These are phyloP conservation scores for Quercus lobata DNA, from an alignment of 331 rosid species.

Conservation along the genomic window DNA sequence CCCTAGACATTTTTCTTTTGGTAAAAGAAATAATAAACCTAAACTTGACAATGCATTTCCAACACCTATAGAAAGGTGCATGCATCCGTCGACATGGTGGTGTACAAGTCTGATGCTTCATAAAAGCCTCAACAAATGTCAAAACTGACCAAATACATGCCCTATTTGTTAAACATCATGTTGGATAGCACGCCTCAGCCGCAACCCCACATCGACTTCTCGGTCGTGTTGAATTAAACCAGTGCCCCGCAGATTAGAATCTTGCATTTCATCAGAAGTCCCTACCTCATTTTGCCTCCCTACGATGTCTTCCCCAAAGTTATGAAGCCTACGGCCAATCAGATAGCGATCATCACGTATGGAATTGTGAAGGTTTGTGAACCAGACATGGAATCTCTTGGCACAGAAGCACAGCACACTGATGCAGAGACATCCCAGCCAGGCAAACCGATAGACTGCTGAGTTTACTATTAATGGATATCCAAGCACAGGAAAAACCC, in stretches of 20 bases:
- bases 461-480: slow-evolving; percentile 93
- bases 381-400: slow-evolving; percentile 96
- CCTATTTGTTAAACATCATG: slow-evolving; percentile 3
- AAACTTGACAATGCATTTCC: neutral
- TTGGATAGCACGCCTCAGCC: slow-evolving; percentile 31
- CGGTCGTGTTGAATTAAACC: slow-evolving; percentile 14
- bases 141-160: neutral
- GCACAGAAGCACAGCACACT: slow-evolving; percentile 88
- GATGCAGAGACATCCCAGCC: slow-evolving; percentile 91
- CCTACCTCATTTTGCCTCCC: slow-evolving; percentile 25
- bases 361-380: slow-evolving; percentile 96
- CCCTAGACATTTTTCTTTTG: neutral
- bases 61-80: neutral
- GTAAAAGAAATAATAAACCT: neutral
- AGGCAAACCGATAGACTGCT: slow-evolving; percentile 96
- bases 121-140: slow-evolving; percentile 10
- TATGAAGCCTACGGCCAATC: slow-evolving; percentile 89
- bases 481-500: slow-evolving; percentile 88
- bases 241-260: neutral
- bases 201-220: slow-evolving; percentile 42
- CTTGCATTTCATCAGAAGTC: slow-evolving; percentile 7
- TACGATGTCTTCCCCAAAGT: slow-evolving; percentile 59
- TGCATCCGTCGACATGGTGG: neutral
- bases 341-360: slow-evolving; percentile 96
- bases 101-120: neutral